Conservation (phyloP, 2,329 filamentous ascomycete genomes). For the Rosellinia necatrix region DNA sequence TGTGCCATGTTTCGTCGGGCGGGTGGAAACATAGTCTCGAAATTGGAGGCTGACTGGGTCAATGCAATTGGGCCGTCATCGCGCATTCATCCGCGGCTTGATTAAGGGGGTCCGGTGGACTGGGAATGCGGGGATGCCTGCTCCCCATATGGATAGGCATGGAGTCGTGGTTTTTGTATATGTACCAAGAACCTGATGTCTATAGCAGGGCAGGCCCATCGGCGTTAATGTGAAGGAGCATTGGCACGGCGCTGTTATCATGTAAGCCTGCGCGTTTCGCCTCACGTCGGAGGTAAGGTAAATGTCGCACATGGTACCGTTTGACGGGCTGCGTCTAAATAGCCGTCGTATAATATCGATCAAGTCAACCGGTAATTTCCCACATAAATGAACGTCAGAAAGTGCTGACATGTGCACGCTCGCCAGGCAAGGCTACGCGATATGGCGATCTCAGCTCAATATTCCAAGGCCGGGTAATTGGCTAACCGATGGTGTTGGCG, state of each 20-base stretch:
- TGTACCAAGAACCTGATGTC: not conserved
- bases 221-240: not conserved
- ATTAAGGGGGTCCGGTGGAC: constrained; percentile 26
- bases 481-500: constrained; percentile 9
- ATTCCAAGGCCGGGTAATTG: constrained; percentile 33
- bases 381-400: constrained; percentile 24
- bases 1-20: constrained; percentile 31
- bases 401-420: constrained; percentile 23
- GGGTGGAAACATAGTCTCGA: constrained; percentile 30
- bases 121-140: constrained; percentile 22
- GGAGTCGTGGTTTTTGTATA: not conserved
- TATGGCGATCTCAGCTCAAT: constrained; percentile 26
- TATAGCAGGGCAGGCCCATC: constrained; percentile 5
- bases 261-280: not conserved
- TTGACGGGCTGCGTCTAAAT: constrained; percentile 19
- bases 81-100: constrained; percentile 25
- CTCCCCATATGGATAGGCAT: not conserved
- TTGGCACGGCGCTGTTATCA: constrained; percentile 1
- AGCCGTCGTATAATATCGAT: constrained; percentile 29
- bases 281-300: not conserved
- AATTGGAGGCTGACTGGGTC: constrained; percentile 35
- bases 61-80: constrained; percentile 30
- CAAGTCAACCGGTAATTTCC: constrained; percentile 32
- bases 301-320: constrained; percentile 20
- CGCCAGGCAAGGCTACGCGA: constrained; percentile 22